These are phyloP conservation scores for Suhomyces pyralidae DNA, from an alignment of 805 yeast genomes.

Conservation along the genomic window DNA sequence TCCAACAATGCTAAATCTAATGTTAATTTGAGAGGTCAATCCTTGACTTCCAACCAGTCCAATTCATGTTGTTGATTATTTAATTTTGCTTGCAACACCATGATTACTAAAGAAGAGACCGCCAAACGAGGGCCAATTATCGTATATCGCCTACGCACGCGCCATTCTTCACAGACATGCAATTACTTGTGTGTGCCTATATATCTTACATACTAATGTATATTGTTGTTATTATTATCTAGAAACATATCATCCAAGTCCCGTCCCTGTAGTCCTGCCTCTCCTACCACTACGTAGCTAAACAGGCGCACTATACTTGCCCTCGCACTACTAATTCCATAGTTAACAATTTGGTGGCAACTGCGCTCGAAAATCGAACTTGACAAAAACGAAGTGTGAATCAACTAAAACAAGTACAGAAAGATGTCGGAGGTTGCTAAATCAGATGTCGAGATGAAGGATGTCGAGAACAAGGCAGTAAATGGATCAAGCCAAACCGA, in stretches of 20 bases:
- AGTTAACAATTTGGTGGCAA: constrained; percentile 4
- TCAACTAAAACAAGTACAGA: background rate
- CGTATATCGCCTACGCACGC: background rate
- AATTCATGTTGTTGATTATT: constrained; percentile 40
- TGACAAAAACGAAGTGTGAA: background rate
- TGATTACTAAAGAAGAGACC: background rate
- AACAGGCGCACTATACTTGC: background rate
- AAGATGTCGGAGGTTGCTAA: constrained; percentile 2
- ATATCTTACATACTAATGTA: background rate
- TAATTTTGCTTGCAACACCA: background rate
- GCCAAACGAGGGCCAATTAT: background rate
- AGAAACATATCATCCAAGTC: background rate
- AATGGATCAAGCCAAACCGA: constrained; percentile 8
- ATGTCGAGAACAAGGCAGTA: constrained; percentile 10
- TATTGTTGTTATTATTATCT: background rate
- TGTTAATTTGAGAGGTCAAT: constrained; percentile 72
- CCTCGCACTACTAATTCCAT: constrained; percentile 1
- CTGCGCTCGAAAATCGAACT: constrained; percentile 1
- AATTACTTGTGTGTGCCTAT: background rate
- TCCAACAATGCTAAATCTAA: constrained; percentile 51
- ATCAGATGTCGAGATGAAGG: constrained; percentile 20
- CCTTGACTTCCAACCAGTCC: constrained; percentile 40
- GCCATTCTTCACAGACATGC: background rate
- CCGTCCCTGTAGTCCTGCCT: background rate
- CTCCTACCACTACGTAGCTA: background rate